Evolutionary conservation across 192 early-diverging fungal genomes (phyloP).

Genomic region (Radiomyces spectabilis): DNA sequence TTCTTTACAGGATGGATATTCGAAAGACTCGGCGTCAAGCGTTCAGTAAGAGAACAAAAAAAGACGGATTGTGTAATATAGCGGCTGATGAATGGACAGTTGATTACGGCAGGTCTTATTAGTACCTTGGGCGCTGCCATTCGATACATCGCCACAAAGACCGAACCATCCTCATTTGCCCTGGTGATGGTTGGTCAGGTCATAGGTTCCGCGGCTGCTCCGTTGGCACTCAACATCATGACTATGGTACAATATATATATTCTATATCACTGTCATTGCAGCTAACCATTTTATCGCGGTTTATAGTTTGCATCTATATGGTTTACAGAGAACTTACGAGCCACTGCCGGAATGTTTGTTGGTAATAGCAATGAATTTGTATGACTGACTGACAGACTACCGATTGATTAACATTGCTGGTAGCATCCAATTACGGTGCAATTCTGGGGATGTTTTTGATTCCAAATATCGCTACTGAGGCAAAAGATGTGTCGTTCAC

Average conservation of each 20-base stretch:
- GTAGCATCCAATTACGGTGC: constrained; percentile 27
- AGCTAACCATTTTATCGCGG: no score
- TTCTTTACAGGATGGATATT: constrained; percentile 29
- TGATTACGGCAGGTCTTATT: constrained; percentile 18
- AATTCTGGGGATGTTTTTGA: constrained; percentile 22
- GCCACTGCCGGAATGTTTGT: constrained; percentile 11
- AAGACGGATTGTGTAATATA: background rate
- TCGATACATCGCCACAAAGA: constrained; percentile 14
- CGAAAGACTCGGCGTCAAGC: constrained; percentile 22
- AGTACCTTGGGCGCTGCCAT: constrained; percentile 14
- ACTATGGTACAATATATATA: constrained; percentile 7
- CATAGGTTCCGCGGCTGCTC: constrained; percentile 17
- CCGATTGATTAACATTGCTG: background rate
- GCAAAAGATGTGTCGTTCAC: constrained; percentile 13
- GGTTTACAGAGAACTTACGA: constrained; percentile 5
- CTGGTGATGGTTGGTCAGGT: constrained; percentile 23
- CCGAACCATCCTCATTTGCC: constrained; percentile 14
- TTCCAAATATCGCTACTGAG: constrained; percentile 12
- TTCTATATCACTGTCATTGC: no score
- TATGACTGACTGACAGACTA: background rate
- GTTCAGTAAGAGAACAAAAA: constrained; percentile 14
- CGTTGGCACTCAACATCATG: constrained; percentile 27
- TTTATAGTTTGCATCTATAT: constrained; percentile 1
- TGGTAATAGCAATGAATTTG: background rate
- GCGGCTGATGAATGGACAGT: constrained; percentile 1